These are phyloP conservation scores for Streptanthus diversifolius DNA, from an alignment of 345 rosid genomes.

Conservation along the genomic window DNA sequence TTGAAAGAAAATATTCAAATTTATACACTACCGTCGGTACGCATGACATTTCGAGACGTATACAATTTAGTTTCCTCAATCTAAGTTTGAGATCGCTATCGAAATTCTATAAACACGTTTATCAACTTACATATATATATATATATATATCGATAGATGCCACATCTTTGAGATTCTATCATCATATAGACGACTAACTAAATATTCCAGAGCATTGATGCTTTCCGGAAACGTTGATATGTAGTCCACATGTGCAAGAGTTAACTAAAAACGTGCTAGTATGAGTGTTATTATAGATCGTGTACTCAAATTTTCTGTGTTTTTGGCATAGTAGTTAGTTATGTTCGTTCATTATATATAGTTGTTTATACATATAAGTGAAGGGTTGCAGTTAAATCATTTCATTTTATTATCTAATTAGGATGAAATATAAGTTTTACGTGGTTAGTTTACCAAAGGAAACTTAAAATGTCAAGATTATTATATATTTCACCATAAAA, in stretches of 20 bases:
- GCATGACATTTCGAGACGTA: slow-evolving; percentile 36
- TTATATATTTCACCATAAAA: too few relatives aligned
- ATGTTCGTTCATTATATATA: not conserved
- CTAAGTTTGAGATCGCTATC: slow-evolving; percentile 3
- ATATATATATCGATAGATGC: not conserved
- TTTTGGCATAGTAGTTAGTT: not conserved
- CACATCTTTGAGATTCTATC: not conserved
- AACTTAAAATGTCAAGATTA: too few relatives aligned
- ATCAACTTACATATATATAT: not conserved
- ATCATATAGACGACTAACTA: not conserved
- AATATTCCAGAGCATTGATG: not conserved
- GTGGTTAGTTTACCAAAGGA: too few relatives aligned
- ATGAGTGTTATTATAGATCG: not conserved
- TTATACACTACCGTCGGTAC: not conserved
- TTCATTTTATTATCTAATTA: too few relatives aligned
- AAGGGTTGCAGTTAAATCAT: too few relatives aligned
- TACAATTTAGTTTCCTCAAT: slow-evolving; percentile 25
- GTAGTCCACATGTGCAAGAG: not conserved
- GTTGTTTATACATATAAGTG: not conserved
- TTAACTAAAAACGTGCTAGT: not conserved
- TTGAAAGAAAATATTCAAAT: not conserved
- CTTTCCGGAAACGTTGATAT: not conserved
- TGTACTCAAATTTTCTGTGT: not conserved
- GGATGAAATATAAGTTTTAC: too few relatives aligned
- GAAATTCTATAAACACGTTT: slow-evolving; percentile 16